A percentile compares a stretch with the other conserved stretches of the same genome.
Conservation (phyloP, 305 asterid species). For the Coffea humblotiana region DNA sequence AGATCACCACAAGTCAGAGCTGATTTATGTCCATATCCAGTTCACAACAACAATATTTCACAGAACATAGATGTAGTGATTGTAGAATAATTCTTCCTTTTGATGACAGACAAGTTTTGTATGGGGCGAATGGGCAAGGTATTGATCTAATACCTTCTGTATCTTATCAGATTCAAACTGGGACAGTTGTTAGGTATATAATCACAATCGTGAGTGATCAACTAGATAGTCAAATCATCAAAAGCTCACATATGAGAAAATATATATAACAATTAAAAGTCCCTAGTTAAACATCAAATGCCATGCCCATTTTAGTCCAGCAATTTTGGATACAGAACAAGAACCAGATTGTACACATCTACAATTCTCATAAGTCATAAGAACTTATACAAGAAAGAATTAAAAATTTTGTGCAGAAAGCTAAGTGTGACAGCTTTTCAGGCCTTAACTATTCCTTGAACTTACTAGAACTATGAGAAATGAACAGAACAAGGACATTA, state of each 20-base stretch:
- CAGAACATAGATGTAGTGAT: neutral
- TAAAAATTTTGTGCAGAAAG: neutral
- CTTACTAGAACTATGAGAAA: neutral
- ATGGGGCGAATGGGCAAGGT: neutral
- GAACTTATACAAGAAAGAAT: neutral
- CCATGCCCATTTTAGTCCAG: neutral
- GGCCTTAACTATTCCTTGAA: neutral
- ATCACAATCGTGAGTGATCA: neutral
- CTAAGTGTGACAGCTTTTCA: neutral
- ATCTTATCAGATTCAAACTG: neutral
- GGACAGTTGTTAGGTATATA: neutral
- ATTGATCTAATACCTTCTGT: neutral
- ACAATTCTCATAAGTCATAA: neutral
- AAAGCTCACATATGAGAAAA: neutral
- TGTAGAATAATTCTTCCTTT: neutral
- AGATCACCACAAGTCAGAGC: neutral
- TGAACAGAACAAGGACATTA: neutral
- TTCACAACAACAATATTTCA: neutral
- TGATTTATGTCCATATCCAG: neutral
- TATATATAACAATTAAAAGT: neutral
- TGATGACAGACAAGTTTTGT: neutral
- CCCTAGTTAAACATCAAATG: neutral
- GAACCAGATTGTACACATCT: neutral
- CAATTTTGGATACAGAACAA: neutral
- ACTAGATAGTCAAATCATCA: neutral